A percentile compares a stretch with the other conserved stretches of the same genome.
phyloP scores from a whole-genome alignment of 208 protist genomes.

The Phytomonas serpens region DNA sequence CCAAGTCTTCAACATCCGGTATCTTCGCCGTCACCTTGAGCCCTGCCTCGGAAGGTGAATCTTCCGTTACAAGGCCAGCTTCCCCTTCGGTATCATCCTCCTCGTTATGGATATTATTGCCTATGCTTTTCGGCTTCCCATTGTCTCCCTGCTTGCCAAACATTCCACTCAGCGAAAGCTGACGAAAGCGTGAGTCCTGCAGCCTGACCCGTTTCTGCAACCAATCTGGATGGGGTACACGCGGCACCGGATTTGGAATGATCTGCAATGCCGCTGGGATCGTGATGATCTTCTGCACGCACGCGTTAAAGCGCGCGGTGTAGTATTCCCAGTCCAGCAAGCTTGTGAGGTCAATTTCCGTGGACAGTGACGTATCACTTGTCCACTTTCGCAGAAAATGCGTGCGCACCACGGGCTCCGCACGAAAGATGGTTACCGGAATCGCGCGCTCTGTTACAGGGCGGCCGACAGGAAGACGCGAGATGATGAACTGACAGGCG shows the following conservation, averaged over 20 bases:
- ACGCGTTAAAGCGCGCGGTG: conserved; percentile 91
- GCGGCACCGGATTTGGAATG: conserved; percentile 95
- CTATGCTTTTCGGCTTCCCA: background rate
- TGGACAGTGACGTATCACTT: conserved; percentile 45
- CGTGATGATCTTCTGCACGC: conserved; percentile 99
- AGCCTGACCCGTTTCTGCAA: conserved; percentile 89
- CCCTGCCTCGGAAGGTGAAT: background rate
- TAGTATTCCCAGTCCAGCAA: conserved; percentile 99
- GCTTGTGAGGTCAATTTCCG: conserved; percentile 68
- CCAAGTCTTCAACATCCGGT: background rate
- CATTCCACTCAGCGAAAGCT: conserved; percentile 58
- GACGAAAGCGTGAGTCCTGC: conserved; percentile 68
- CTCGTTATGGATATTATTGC: background rate
- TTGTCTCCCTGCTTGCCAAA: conserved; percentile 15
- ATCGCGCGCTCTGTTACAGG: conserved; percentile 98
- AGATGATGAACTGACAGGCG: conserved; percentile 97
- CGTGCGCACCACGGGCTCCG: conserved; percentile 75
- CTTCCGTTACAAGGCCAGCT: background rate
- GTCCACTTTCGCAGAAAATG: conserved; percentile 96
- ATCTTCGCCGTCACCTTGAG: background rate
- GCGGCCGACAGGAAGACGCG: conserved; percentile 89
- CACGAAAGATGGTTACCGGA: conserved; percentile 96
- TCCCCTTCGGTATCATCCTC: conserved; percentile 4
- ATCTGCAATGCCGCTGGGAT: conserved; percentile 98
- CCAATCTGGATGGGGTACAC: conserved; percentile 97